Evolutionary conservation across 2,329 filamentous ascomycete species (phyloP), one percentile per base, ranked within the genome.

Genomic region (Hansfordia pulvinata): DNA sequence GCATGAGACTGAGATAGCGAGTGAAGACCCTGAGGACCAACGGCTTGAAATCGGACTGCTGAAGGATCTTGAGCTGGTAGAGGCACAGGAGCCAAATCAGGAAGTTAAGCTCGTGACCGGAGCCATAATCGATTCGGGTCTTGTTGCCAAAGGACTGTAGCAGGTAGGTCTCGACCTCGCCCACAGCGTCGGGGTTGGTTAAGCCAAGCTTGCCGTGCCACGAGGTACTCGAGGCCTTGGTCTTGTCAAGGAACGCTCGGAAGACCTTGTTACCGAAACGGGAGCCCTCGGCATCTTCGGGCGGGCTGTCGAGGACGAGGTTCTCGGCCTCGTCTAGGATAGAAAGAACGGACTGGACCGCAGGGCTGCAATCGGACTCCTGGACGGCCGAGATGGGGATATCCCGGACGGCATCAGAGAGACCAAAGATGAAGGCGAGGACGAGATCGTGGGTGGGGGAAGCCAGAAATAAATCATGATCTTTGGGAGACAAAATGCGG

Each of bases 71-170:
- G 10, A 94, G 64, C 44, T 88, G 80, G 49, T 90, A 83, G 1
- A 98, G 73, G 46, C 84, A 93, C n/a, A 98, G 69, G 19, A 96
- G 68, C 86, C 88, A 98, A 47, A 93, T 78, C 51, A 88, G 65
- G 55, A 98, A 96, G 60, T 98, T 96, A 35, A 98, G 69, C 56
- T 98, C 90, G 52, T 98, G 90, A 3, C 90, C 90, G 1, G 85
- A 94, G 26, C 90, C 90, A 50, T 98, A 98, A 57, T 98, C 90
- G 43, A 98, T 90, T 20, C 88, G 72, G 27, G 70, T 69, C 23
- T 76, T 69, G 47, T 93, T 93, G 23, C 90, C 90, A 37, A 96
- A 86, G 0, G 81, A 77, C 44, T 93, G 70, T 35, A 69, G 57
- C 18, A 98, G 64, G 53, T 98, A 98, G 17, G 76, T 72, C 1